Evolutionary conservation across 371 early-diverging fungal genomes (phyloP).

Genomic region (Dichotomocladium elegans): DNA sequence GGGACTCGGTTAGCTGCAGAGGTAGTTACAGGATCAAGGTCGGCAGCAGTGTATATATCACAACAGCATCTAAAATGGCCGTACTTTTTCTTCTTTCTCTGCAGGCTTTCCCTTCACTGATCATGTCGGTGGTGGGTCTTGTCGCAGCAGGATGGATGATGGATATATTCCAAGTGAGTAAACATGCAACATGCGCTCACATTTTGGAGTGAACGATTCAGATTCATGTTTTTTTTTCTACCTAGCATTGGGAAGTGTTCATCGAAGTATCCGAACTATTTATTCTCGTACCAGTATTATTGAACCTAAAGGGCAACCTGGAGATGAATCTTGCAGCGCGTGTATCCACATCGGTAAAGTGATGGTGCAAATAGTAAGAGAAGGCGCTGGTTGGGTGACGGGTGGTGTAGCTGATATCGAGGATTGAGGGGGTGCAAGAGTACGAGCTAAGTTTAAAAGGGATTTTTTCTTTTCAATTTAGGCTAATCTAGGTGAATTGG

Average conservation of each 20-base stretch:
- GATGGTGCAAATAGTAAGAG: no score
- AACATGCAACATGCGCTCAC: no score
- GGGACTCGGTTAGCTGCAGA: constrained; percentile 22
- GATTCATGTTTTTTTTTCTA: neutral
- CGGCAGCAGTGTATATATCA: neutral
- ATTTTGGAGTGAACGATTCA: no score
- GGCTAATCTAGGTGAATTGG: constrained; percentile 68
- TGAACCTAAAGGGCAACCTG: constrained; percentile 87
- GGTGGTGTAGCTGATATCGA: no score
- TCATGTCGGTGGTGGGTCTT: constrained; percentile 71
- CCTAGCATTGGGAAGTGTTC: constrained; percentile 74
- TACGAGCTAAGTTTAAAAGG: neutral
- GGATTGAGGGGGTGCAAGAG: neutral
- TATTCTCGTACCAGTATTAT: constrained; percentile 79
- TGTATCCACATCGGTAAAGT: constrained; percentile 74
- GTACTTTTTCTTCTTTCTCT: neutral
- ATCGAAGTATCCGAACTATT: constrained; percentile 70
- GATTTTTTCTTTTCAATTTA: constrained; percentile 8
- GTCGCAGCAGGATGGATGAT: constrained; percentile 75
- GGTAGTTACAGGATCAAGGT: constrained; percentile 19
- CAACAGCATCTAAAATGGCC: neutral
- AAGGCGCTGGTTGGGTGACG: no score
- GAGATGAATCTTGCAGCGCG: constrained; percentile 87
- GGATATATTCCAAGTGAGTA: constrained; percentile 65
- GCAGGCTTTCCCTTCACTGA: constrained; percentile 72